These are phyloP conservation scores for Fraxinus nigra DNA, from an alignment of 305 asterid genomes.

Conservation along the genomic window DNA sequence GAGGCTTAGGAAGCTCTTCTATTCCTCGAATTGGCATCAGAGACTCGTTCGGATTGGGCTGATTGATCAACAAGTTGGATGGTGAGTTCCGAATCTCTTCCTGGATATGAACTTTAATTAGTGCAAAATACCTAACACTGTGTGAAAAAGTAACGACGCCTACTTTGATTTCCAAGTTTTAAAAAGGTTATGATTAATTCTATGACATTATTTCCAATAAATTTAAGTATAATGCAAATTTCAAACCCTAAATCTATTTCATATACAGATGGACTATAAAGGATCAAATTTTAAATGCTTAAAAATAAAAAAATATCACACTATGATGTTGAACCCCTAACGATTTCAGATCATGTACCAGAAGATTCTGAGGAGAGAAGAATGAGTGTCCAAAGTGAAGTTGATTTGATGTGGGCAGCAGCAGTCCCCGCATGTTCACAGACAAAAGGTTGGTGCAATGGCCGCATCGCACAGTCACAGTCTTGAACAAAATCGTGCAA, in stretches of 20 bases:
- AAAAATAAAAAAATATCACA: neutral
- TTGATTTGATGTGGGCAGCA: slow-evolving; percentile 78
- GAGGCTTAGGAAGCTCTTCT: slow-evolving; percentile 92
- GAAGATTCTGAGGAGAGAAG: slow-evolving; percentile 87
- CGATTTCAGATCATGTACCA: slow-evolving; percentile 38
- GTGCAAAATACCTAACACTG: neutral
- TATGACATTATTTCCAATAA: neutral
- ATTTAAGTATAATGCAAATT: neutral
- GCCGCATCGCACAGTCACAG: slow-evolving; percentile 92
- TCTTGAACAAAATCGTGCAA: slow-evolving; percentile 90
- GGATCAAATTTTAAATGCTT: neutral
- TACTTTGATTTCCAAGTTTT: neutral
- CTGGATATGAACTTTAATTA: slow-evolving; percentile 24
- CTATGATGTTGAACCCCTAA: slow-evolving; percentile 24
- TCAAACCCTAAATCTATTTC: slow-evolving; percentile 26
- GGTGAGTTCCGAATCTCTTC: slow-evolving; percentile 86
- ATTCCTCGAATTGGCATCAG: slow-evolving; percentile 68
- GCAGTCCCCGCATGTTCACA: slow-evolving; percentile 78
- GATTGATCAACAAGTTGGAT: slow-evolving; percentile 64
- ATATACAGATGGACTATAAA: neutral
- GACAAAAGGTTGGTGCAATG: slow-evolving; percentile 96
- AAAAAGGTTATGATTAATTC: neutral
- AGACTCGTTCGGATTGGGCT: slow-evolving; percentile 60
- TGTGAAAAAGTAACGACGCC: neutral
- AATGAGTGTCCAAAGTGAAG: slow-evolving; percentile 78